These are phyloP conservation scores for Coemansia sp. DNA, from an alignment of 192 early-diverging fungal species.

Conservation along the genomic window DNA sequence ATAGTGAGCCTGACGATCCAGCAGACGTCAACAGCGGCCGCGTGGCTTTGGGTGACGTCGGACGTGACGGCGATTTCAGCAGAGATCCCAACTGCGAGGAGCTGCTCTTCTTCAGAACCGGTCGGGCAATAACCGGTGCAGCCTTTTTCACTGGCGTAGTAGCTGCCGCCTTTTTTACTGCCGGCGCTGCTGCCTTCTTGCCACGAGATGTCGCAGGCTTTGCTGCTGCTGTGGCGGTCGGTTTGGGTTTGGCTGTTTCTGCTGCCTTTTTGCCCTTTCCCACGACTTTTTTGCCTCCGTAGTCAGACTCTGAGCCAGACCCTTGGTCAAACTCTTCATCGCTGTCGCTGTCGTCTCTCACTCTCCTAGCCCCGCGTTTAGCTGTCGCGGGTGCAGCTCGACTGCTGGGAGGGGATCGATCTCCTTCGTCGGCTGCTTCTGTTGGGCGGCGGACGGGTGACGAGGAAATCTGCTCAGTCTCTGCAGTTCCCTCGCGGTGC, in stretches of 20 bases:
- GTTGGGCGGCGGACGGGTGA: neutral
- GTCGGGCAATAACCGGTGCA: constrained; percentile 1
- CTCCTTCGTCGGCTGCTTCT: neutral
- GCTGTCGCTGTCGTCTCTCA: neutral
- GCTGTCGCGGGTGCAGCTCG: neutral
- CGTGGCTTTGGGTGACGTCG: constrained; percentile 3
- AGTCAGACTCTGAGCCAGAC: constrained; percentile 22
- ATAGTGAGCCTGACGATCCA: constrained; percentile 21
- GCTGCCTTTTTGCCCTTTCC: constrained; percentile 7
- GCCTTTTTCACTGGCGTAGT: neutral
- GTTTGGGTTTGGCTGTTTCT: neutral
- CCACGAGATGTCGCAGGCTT: neutral
- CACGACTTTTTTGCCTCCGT: neutral
- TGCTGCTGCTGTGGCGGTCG: neutral
- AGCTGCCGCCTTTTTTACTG: constrained; percentile 5
- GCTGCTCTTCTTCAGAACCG: neutral
- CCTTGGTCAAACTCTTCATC: constrained; percentile 5
- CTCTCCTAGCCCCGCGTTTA: constrained; percentile 12
- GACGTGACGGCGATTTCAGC: constrained; percentile 19
- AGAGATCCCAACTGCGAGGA: constrained; percentile 22
- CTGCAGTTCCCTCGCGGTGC: neutral
- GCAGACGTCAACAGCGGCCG: constrained; percentile 20
- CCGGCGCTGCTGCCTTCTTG: neutral
- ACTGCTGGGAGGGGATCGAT: neutral
- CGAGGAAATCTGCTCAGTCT: neutral